Percentiles rank a stretch among this genome's conserved stretches.
These are phyloP conservation scores for Penicillium sp. DNA, from an alignment of 2,329 filamentous ascomycete species.

Conservation along the genomic window DNA sequence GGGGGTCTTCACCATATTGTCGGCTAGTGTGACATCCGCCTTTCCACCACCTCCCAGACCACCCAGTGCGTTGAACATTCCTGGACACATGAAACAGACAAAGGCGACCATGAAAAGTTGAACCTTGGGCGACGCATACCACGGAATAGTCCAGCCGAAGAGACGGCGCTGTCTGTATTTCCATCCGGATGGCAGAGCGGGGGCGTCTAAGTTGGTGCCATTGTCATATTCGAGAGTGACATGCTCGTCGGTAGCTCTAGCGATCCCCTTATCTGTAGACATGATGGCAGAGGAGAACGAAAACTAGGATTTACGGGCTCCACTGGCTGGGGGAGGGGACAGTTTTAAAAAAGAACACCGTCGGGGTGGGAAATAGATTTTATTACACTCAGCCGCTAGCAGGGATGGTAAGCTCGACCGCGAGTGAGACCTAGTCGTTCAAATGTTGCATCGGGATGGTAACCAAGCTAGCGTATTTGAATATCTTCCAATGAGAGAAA, in stretches of 20 bases:
- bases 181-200: not conserved
- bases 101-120: slow-evolving; percentile 63
- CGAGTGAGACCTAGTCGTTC: not conserved
- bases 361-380: not conserved
- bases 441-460: not conserved
- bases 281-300: not conserved
- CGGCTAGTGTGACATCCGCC: slow-evolving; percentile 47
- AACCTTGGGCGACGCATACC: slow-evolving; percentile 65
- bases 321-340: not conserved
- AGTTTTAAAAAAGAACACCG: not conserved
- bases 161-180: not conserved
- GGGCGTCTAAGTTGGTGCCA: not conserved
- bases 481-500: not conserved
- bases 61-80: slow-evolving; percentile 60
- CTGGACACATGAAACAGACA: slow-evolving; percentile 63
- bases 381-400: not conserved
- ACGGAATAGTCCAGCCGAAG: slow-evolving; percentile 26
- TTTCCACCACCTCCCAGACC: slow-evolving; percentile 58
- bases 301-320: not conserved
- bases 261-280: not conserved
- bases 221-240: not conserved
- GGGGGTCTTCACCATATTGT: slow-evolving; percentile 42
- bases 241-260: not conserved
- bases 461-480: not conserved
- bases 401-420: not conserved